phyloP scores from a whole-genome alignment of 2,329 filamentous ascomycete species.

The Penicillium sp. region DNA sequence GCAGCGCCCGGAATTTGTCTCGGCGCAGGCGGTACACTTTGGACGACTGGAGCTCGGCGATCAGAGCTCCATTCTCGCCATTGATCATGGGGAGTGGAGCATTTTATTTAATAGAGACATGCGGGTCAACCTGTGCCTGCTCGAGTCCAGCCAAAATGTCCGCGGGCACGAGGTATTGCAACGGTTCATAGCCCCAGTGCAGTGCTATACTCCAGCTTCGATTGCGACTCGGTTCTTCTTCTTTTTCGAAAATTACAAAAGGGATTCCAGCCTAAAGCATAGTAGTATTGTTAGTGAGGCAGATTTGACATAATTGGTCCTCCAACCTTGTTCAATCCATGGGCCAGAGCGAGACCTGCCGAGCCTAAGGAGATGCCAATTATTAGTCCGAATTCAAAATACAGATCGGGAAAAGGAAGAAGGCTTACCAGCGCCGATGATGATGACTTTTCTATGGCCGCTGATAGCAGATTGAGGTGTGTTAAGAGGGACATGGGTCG shows the following conservation, averaged over 20 bases:
- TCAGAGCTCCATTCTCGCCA: no score
- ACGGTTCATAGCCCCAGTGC: not conserved
- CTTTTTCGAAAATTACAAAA: not conserved
- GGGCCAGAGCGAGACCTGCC: not conserved
- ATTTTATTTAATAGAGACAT: not conserved
- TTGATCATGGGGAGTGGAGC: no score
- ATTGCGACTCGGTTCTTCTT: not conserved
- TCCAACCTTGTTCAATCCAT: not conserved
- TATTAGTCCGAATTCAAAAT: not conserved
- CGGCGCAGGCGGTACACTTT: no score
- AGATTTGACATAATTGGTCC: not conserved
- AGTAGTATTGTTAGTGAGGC: not conserved
- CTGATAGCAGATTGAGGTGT: not conserved
- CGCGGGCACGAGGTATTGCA: not conserved
- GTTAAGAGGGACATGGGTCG: not conserved
- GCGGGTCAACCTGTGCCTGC: not conserved
- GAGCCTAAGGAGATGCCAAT: not conserved
- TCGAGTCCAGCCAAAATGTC: not conserved
- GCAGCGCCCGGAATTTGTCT: no score
- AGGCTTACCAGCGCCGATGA: not conserved
- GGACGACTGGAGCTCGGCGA: no score
- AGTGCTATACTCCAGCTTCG: not conserved
- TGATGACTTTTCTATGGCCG: not conserved
- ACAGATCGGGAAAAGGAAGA: not conserved
- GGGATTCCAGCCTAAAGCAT: not conserved